phyloP scores from a whole-genome alignment of 768 basidiomycete genomes.

The Pleurotus pulmonarius region DNA sequence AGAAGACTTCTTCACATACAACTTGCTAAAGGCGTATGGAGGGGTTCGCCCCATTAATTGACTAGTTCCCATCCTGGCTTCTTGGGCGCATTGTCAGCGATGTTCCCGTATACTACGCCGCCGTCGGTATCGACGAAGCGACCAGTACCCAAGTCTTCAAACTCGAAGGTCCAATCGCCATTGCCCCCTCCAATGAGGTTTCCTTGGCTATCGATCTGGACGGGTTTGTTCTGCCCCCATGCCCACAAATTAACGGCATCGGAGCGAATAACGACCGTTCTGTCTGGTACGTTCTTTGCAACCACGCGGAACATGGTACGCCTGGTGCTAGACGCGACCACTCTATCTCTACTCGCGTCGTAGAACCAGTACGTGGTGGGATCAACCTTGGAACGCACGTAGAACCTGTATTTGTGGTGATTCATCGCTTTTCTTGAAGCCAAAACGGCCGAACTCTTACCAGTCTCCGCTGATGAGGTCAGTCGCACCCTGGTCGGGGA shows the following conservation, averaged over 20 bases:
- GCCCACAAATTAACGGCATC: neutral
- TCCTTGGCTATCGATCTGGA: neutral
- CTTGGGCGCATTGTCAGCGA: neutral
- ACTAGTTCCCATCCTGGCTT: neutral
- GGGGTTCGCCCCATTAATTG: neutral
- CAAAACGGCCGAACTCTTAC: neutral
- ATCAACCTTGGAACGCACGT: neutral
- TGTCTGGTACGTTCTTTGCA: neutral
- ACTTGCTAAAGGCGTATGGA: too few species aligned
- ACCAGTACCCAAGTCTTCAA: neutral
- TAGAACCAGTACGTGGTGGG: neutral
- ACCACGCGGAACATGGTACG: neutral
- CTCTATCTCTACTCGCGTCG: neutral
- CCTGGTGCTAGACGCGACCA: neutral
- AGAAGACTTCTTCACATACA: too few species aligned
- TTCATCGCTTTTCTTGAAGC: neutral
- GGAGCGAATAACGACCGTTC: neutral
- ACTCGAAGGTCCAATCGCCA: neutral
- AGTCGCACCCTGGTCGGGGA: neutral
- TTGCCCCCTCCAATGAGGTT: neutral
- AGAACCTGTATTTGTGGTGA: neutral
- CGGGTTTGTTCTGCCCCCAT: neutral
- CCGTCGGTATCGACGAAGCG: neutral
- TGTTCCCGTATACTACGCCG: neutral
- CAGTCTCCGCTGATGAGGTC: neutral